A percentile compares a stretch with the other conserved stretches of the same genome.
These are phyloP conservation scores for Athelia sp. DNA, from an alignment of 1,284 basidiomycete species.

Conservation along the genomic window DNA sequence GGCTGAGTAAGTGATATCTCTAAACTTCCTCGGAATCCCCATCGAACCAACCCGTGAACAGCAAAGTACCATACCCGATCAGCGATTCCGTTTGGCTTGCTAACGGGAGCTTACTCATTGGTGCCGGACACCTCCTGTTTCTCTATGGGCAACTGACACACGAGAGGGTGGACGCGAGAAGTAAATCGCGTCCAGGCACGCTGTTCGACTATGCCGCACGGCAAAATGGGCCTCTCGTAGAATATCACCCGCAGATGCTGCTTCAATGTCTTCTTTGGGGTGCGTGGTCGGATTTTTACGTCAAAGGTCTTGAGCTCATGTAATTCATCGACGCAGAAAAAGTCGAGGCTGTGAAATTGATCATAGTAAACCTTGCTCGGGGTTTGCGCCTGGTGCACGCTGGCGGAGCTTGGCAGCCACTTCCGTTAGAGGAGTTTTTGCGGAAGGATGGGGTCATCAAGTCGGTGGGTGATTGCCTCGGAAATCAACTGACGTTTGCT, in stretches of 20 bases:
- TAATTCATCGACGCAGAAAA: conserved; percentile 51
- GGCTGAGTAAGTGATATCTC: conserved; percentile 40
- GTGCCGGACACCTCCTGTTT: conserved; percentile 73
- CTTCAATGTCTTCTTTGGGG: conserved; percentile 91
- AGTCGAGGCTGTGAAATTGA: conserved; percentile 76
- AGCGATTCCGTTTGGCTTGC: conserved; percentile 86
- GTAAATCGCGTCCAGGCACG: conserved; percentile 33
- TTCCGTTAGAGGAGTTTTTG: conserved; percentile 56
- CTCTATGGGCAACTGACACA: conserved; percentile 50
- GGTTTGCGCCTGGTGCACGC: conserved; percentile 21
- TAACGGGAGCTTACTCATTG: conserved; percentile 72
- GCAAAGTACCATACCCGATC: conserved; percentile 74
- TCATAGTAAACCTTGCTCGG: conserved; percentile 63
- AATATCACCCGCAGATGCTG: conserved; percentile 90
- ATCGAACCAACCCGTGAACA: conserved; percentile 22
- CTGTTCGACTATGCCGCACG: conserved; percentile 80
- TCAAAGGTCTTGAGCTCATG: neutral
- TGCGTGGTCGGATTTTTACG: conserved; percentile 28
- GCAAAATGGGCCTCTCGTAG: conserved; percentile 78
- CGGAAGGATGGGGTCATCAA: conserved; percentile 15
- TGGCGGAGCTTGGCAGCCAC: conserved; percentile 27
- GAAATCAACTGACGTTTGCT: neutral
- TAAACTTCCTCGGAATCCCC: neutral
- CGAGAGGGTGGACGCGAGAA: conserved; percentile 9
- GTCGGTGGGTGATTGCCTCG: conserved; percentile 13